phyloP scores from a whole-genome alignment of 441 rosid genomes.

The Erodium trifolium region DNA sequence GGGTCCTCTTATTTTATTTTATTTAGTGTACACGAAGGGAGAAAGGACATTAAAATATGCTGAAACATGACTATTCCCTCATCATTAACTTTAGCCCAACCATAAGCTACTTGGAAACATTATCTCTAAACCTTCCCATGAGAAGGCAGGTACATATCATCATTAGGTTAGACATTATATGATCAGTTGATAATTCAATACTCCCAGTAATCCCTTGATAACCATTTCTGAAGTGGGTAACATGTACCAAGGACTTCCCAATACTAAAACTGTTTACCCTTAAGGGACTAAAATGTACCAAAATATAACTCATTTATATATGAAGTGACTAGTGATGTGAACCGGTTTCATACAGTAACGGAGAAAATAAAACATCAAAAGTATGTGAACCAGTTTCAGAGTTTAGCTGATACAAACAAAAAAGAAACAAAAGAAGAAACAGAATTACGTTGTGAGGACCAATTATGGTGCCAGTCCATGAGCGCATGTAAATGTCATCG shows the following conservation, averaged over 20 bases:
- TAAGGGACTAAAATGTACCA: neutral
- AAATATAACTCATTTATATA: neutral
- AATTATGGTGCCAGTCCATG: constrained; percentile 26
- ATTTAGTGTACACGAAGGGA: neutral
- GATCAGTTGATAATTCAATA: neutral
- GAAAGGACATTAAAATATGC: neutral
- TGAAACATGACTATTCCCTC: too few relatives aligned
- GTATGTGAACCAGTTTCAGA: neutral
- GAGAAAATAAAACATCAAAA: too few relatives aligned
- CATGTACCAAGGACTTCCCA: too few relatives aligned
- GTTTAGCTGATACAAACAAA: neutral
- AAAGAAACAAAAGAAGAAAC: constrained; percentile 9
- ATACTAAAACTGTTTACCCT: too few relatives aligned
- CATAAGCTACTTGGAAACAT: neutral
- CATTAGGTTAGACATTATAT: neutral
- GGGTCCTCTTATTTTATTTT: neutral
- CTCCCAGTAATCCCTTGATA: neutral
- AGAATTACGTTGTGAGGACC: constrained; percentile 89
- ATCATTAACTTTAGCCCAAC: neutral
- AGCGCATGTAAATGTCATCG: too few relatives aligned
- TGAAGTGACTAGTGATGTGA: neutral
- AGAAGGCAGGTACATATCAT: neutral
- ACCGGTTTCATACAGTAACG: neutral
- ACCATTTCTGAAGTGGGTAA: too few relatives aligned
- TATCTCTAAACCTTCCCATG: neutral